Base-by-base conservation (phyloP, 768 basidiomycete species). In the Amyloporia xantha region DNA sequence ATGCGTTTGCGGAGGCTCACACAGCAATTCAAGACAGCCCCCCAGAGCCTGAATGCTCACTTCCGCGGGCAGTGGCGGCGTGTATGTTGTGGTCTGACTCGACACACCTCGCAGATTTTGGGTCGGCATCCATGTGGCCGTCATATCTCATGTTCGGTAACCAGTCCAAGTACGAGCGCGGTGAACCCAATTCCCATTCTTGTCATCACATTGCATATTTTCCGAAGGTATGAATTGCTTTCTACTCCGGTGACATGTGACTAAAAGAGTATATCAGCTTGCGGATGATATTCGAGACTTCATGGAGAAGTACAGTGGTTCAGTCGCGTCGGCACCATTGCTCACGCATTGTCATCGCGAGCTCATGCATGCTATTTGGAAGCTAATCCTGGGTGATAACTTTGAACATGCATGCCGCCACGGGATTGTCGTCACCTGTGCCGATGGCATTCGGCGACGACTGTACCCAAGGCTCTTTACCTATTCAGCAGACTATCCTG, bases 151-250 rank as follows among this genome's bases (percentile, higher is more conserved):
- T 50, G 38, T 61, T 72, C 25, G 72, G 70, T 0, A 70, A 69
- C 41, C 56, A 64, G 6, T 72, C 71, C 0, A 78, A 77, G 52
- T 74, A 73, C 42, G 49, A 59, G 2, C 57, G 64, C 1, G 52
- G 52, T 1, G 54, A 57, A 23, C 69, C 68, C 1, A 57, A 52
- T 6, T 59, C 59, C 0, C 55, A 59, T 17, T 62, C 70, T 1
- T 58, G 60, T 19, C 68, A 75, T 50, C 71, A 72, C 48, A 10
- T 74, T 2, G 74, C 71, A 11, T 76, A 75, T 54, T 63, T 76
- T n/a, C 75, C 74, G 1, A 58, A 61, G 15, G 71, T 74, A 50
- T 46, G 60, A 53, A 10, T 10, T 38, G n/a, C n/a, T n/a, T n/a
- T n/a, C n/a, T n/a, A n/a, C n/a, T n/a, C n/a, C n/a, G n/a, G n/a